phyloP scores from a whole-genome alignment of 176 grass and related monocot species.

The Bonia amplexicaulis region DNA sequence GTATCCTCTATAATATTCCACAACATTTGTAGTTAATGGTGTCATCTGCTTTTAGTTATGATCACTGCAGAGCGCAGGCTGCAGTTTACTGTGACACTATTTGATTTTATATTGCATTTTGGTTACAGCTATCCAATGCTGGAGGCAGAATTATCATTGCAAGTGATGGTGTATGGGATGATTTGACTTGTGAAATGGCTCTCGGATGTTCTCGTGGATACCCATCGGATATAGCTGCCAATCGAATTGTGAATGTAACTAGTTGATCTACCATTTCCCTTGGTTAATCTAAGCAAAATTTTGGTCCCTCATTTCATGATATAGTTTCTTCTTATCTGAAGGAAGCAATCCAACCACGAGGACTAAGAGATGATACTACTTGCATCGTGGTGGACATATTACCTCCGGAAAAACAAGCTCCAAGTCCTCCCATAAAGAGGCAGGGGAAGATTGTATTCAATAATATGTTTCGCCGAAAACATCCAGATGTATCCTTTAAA shows the following conservation, averaged over 20 bases:
- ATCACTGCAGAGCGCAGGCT: background rate
- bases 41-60: background rate
- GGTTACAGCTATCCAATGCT: constrained; percentile 74
- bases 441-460: constrained; percentile 62
- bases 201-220: constrained; percentile 68
- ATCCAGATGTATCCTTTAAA: constrained; percentile 31
- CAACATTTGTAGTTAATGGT: background rate
- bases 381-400: constrained; percentile 92
- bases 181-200: constrained; percentile 72
- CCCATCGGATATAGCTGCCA: constrained; percentile 58
- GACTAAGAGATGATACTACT: constrained; percentile 92
- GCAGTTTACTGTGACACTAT: constrained; percentile 8
- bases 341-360: constrained; percentile 74
- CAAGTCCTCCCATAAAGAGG: constrained; percentile 50
- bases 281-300: constrained; percentile 9
- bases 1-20: constrained; percentile 4
- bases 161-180: constrained; percentile 98
- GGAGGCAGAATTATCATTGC: constrained; percentile 89
- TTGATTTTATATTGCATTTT: constrained; percentile 15
- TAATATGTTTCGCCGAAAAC: constrained; percentile 70
- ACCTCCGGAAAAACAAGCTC: constrained; percentile 63
- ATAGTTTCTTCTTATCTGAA: constrained; percentile 30
- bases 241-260: constrained; percentile 84
- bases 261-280: constrained; percentile 2
- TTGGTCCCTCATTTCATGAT: constrained; percentile 8